phyloP scores from a whole-genome alignment of 106 monocot genomes.

The Xerophyta viscosa region DNA sequence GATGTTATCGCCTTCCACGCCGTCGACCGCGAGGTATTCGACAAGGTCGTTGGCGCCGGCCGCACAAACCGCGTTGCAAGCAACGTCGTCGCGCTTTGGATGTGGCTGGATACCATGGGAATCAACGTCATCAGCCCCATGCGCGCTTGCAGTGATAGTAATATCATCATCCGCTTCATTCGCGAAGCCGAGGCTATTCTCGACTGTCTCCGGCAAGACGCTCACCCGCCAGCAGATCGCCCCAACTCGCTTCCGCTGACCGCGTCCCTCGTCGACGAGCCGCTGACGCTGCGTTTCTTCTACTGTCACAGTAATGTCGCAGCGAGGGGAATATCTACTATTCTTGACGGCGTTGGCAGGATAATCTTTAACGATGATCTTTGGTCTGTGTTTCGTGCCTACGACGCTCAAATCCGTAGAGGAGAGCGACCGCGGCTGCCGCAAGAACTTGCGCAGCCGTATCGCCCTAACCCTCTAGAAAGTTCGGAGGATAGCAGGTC shows the following conservation, averaged over 20 bases:
- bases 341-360: constrained; percentile 38
- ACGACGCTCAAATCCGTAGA: constrained; percentile 5
- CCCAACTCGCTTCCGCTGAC: constrained; percentile 4
- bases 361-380: constrained; percentile 43
- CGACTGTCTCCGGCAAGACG: constrained; percentile 23
- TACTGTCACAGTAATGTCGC: constrained; percentile 26
- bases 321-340: constrained; percentile 18
- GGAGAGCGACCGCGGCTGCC: constrained; percentile 12
- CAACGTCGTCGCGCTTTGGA: constrained; percentile 28
- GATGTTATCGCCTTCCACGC: constrained; percentile 40
- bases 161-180: constrained; percentile 4
- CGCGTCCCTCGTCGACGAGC: constrained; percentile 8
- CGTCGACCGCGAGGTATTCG: constrained; percentile 32
- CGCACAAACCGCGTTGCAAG: constrained; percentile 4
- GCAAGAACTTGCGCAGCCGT: constrained; percentile 11
- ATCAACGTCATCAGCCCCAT: constrained; percentile 14
- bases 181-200: constrained; percentile 41
- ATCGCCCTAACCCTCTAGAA: no score
- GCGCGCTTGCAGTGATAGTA: neutral
- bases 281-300: constrained; percentile 29
- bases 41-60: constrained; percentile 14
- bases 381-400: constrained; percentile 6
- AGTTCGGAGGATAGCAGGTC: constrained; percentile 32
- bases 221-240: neutral
- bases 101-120: constrained; percentile 49